Percentiles rank a stretch among this genome's conserved stretches.
These are phyloP conservation scores for Barnettozyma vustinii DNA, from an alignment of 805 yeast genomes.

Conservation along the genomic window DNA sequence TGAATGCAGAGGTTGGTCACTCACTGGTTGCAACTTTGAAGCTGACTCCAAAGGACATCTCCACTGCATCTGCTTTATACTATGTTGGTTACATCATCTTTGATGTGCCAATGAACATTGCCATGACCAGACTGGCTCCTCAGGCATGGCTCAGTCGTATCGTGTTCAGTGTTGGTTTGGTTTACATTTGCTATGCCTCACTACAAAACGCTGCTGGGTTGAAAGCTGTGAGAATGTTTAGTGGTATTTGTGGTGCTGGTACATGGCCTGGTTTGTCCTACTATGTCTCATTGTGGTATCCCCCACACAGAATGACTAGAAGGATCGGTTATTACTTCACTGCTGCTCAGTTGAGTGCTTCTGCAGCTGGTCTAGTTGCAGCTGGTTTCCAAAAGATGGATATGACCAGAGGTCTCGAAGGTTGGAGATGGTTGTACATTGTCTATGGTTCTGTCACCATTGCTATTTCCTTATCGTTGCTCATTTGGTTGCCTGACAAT, in stretches of 20 bases:
- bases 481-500: slow-evolving; percentile 82
- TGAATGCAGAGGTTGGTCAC: slow-evolving; percentile 61
- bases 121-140: slow-evolving; percentile 80
- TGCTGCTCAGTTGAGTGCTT: slow-evolving; percentile 86
- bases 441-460: slow-evolving; percentile 70
- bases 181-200: slow-evolving; percentile 68
- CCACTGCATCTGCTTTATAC: slow-evolving; percentile 75
- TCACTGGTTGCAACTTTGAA: slow-evolving; percentile 49
- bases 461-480: slow-evolving; percentile 52
- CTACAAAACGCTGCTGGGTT: slow-evolving; percentile 52
- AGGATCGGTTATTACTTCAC: slow-evolving; percentile 87
- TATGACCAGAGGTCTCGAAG: slow-evolving; percentile 59
- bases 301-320: slow-evolving; percentile 66
- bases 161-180: slow-evolving; percentile 70
- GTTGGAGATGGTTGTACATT: slow-evolving; percentile 85
- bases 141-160: slow-evolving; percentile 82
- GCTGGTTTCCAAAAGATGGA: slow-evolving; percentile 89
- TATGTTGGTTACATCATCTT: slow-evolving; percentile 80
- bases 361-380: slow-evolving; percentile 81
- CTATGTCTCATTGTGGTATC: slow-evolving; percentile 81
- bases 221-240: slow-evolving; percentile 63
- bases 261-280: slow-evolving; percentile 90
- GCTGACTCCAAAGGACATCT: slow-evolving; percentile 50
- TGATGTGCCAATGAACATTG: slow-evolving; percentile 83
- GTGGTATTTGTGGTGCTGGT: slow-evolving; percentile 79